Evolutionary conservation across 192 early-diverging fungal genomes (phyloP).

Genomic region (Kickxella alabastrina): DNA sequence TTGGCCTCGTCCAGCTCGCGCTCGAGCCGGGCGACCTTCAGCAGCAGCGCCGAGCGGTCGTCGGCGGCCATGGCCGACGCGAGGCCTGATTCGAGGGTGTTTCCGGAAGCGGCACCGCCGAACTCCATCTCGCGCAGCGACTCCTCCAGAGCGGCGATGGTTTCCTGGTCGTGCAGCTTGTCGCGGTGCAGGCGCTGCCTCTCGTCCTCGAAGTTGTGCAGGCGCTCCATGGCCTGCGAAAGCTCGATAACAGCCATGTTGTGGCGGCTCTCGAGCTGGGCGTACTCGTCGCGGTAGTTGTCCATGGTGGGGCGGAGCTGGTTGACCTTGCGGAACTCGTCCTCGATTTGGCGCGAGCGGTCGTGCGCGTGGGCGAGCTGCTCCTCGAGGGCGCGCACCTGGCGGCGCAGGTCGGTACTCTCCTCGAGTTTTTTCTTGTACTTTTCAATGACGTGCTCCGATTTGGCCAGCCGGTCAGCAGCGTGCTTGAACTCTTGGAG

Average conservation of each 20-base stretch:
- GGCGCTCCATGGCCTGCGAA: slow-evolving; percentile 66
- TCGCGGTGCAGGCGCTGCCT: slow-evolving; percentile 63
- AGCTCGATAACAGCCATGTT: slow-evolving; percentile 64
- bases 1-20: slow-evolving; percentile 56
- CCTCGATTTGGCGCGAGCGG: slow-evolving; percentile 74
- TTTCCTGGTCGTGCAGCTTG: slow-evolving; percentile 65
- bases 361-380: slow-evolving; percentile 67
- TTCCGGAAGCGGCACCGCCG: slow-evolving; percentile 19
- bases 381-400: slow-evolving; percentile 75
- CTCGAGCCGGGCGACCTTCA: slow-evolving; percentile 60
- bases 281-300: slow-evolving; percentile 80
- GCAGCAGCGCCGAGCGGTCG: slow-evolving; percentile 39
- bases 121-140: slow-evolving; percentile 78
- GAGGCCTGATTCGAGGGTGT: slow-evolving; percentile 25
- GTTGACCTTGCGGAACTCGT: slow-evolving; percentile 80
- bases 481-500: slow-evolving; percentile 87
- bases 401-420: slow-evolving; percentile 69
- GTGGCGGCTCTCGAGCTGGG: slow-evolving; percentile 69
- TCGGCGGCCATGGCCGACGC: slow-evolving; percentile 33
- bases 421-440: slow-evolving; percentile 96
- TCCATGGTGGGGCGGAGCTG: slow-evolving; percentile 81
- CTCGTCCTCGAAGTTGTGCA: slow-evolving; percentile 58
- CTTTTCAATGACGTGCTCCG: slow-evolving; percentile 92
- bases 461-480: slow-evolving; percentile 88
- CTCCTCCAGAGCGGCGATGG: slow-evolving; percentile 75